A percentile compares a stretch with the other conserved stretches of the same genome.
Conservation (phyloP, 768 basidiomycete genomes). For the Tylopilus intermedius region DNA sequence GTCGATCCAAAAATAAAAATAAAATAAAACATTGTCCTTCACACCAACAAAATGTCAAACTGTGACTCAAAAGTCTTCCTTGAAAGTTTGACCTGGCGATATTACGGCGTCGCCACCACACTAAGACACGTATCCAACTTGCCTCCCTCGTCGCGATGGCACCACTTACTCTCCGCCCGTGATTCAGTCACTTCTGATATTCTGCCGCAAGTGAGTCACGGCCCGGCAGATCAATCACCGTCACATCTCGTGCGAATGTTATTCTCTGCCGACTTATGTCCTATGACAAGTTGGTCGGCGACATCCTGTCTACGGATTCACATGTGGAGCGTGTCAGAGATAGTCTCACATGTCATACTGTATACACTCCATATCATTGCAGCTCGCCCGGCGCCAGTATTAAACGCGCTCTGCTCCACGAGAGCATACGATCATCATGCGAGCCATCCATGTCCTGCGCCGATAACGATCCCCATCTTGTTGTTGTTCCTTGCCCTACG, state of each 20-base stretch:
- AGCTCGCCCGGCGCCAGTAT: too few relatives aligned
- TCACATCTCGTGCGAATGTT: too few relatives aligned
- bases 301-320: background rate
- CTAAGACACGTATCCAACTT: background rate
- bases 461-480: background rate
- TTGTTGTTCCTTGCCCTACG: background rate
- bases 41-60: background rate
- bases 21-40: too few relatives aligned
- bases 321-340: background rate
- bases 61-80: too few relatives aligned
- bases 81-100: too few relatives aligned
- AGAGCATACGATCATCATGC: too few relatives aligned
- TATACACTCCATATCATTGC: too few relatives aligned
- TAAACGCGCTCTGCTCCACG: too few relatives aligned
- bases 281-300: background rate
- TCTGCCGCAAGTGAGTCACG: too few relatives aligned
- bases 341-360: too few relatives aligned
- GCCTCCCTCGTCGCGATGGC: background rate
- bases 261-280: too few relatives aligned
- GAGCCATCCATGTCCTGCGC: background rate
- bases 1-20: background rate
- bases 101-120: background rate
- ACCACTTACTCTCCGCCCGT: background rate
- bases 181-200: background rate
- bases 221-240: too few relatives aligned